These are phyloP conservation scores for Cicer arietinum DNA, from an alignment of 306 rosid genomes.

Conservation along the genomic window DNA sequence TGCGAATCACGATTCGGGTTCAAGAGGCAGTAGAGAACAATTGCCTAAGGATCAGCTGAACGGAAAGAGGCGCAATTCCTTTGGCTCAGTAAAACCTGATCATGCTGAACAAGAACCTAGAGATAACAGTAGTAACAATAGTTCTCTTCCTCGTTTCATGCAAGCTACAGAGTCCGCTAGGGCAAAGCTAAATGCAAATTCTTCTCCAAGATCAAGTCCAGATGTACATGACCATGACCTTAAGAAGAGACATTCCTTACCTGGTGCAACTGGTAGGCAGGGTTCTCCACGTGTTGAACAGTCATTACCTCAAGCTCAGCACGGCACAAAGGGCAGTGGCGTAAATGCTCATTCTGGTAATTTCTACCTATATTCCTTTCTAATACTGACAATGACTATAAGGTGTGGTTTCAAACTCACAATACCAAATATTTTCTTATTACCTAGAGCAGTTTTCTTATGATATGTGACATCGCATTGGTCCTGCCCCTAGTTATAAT, in stretches of 20 bases:
- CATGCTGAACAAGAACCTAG: constrained; percentile 66
- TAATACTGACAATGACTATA: constrained; percentile 11
- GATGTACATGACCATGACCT: constrained; percentile 79
- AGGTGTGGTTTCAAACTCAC: neutral
- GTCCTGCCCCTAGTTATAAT: neutral
- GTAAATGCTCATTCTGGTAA: constrained; percentile 43
- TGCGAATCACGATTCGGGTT: constrained; percentile 62
- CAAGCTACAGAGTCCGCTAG: constrained; percentile 95
- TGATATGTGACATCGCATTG: constrained; percentile 6
- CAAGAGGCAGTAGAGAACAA: constrained; percentile 62
- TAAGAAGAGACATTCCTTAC: constrained; percentile 92
- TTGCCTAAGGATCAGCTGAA: constrained; percentile 66
- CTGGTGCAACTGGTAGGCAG: constrained; percentile 82
- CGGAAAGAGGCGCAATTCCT: constrained; percentile 76
- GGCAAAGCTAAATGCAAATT: constrained; percentile 78
- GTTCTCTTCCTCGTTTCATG: constrained; percentile 88
- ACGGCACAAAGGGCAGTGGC: constrained; percentile 61
- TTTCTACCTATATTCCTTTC: constrained; percentile 13
- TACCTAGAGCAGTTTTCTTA: neutral
- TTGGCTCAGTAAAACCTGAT: constrained; percentile 72
- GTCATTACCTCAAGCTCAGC: constrained; percentile 73
- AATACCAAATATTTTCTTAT: neutral
- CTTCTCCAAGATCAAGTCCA: constrained; percentile 92
- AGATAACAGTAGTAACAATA: constrained; percentile 64
- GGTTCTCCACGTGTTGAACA: constrained; percentile 81